phyloP scores from a whole-genome alignment of 1,284 basidiomycete genomes.

The Trichosporon asahii region DNA sequence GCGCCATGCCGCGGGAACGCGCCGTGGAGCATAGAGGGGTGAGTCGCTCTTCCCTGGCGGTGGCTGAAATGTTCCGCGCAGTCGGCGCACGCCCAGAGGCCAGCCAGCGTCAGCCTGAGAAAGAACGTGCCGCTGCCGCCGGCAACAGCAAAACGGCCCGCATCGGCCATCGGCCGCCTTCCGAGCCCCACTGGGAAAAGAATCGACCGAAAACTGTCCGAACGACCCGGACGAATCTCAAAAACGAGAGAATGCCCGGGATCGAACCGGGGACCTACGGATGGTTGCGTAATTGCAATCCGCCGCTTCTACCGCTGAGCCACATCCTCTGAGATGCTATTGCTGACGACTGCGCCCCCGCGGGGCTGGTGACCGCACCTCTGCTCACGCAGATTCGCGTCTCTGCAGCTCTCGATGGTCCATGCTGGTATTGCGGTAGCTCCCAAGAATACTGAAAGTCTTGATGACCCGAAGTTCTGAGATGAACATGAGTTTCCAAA shows the following conservation, averaged over 20 bases:
- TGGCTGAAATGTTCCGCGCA: conserved; percentile 1
- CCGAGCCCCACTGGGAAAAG: not conserved
- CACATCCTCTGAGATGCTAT: not conserved
- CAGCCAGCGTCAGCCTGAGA: too few relatives aligned
- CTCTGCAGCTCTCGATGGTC: not conserved
- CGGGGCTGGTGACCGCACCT: not conserved
- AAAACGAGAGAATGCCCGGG: conserved; percentile 8
- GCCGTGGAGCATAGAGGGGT: not conserved
- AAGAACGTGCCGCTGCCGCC: not conserved
- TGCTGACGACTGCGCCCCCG: not conserved
- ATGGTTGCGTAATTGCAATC: conserved; percentile 5
- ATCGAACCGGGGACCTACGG: conserved; percentile 9
- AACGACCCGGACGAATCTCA: not conserved
- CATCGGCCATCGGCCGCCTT: not conserved
- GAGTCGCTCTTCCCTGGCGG: not conserved
- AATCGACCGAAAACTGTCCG: not conserved
- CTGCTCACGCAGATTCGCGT: not conserved
- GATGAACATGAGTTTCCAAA: too few relatives aligned
- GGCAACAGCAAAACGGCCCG: not conserved
- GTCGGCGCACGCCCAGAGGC: not conserved
- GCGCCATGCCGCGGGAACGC: not conserved
- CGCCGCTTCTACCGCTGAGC: conserved; percentile 9
- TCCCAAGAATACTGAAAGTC: too few relatives aligned
- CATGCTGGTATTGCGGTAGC: too few relatives aligned
- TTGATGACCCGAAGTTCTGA: too few relatives aligned